Base-by-base conservation (phyloP, 2,329 filamentous ascomycete genomes). In the Penicillium sp. region DNA sequence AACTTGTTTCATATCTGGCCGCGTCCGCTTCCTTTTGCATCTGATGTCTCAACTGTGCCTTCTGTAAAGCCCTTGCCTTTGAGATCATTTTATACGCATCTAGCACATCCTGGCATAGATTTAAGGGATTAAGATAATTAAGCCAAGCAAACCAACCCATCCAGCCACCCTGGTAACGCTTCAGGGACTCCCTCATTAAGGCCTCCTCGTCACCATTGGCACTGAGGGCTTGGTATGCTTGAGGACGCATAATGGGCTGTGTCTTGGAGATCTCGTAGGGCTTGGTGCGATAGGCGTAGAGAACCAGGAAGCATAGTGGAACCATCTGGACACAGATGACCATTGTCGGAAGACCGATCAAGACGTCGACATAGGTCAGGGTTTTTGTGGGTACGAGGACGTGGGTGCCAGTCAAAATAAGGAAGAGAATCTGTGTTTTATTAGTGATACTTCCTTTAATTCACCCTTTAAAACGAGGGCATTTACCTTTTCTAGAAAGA, bases 401-500 rank as follows among this genome's bases (percentile, higher is more conserved):
- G 6, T 31, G 29, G 10, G 29, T 31, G 29, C 29, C 29, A 10
- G 29, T 31, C 10, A 31, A 10, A 10, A 31, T 31, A 10, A 31
- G 29, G 10, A 31, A 31, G 29, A 31, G 6, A 10, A 31, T 31
- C 6, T 31, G 10, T 31, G 18, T 31, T 31, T 31, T 7, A 10
- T 31, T 10, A 31, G 18, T 18, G 18, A 18, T 18, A 18, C 18
- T 18, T 18, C 18, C 18, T 18, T 18, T 18, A 18, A 18, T 18
- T 18, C 18, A 18, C 18, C 2, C 1, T 18, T 2, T 18, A 18
- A 1, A 18, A 18, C 18, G 18, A 18, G 18, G 18, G 18, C 1
- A 13, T 13, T 34, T 50, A 70, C 69, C 40, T 62, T 54, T 55
- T 72, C 66, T 1, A 71, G 3, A 36, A 70, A 67, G 1, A 56